Percentiles rank a stretch among this genome's conserved stretches.
These are phyloP conservation scores for Pseudohalonectria lignicola DNA, from an alignment of 2,329 filamentous ascomycete species.

Conservation along the genomic window DNA sequence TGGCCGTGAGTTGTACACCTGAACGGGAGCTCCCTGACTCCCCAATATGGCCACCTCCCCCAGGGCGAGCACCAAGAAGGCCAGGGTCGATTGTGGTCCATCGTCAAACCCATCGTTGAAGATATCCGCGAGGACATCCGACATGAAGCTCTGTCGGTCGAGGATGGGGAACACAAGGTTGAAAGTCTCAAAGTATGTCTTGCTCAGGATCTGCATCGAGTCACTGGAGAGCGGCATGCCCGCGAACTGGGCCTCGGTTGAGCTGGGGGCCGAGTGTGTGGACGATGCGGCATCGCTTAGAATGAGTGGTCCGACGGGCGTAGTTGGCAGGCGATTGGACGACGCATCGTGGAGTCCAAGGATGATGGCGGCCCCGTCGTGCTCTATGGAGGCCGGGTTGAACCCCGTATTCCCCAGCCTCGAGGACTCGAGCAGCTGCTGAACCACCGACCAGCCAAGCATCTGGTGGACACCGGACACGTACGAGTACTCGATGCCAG, in stretches of 20 bases:
- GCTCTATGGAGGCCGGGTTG: constrained; percentile 19
- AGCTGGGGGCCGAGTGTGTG: constrained; percentile 1
- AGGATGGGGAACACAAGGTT: constrained; percentile 48
- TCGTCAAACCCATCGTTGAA: constrained; percentile 37
- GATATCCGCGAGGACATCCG: constrained; percentile 31
- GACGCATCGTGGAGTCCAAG: constrained; percentile 16
- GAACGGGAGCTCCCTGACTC: constrained; percentile 31
- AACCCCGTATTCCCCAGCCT: constrained; percentile 19
- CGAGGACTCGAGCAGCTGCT: constrained; percentile 24
- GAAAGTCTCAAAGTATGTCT: constrained; percentile 47
- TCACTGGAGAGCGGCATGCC: constrained; percentile 28
- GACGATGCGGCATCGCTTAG: constrained; percentile 1
- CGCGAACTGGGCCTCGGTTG: constrained; percentile 1
- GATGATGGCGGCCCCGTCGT: constrained; percentile 23
- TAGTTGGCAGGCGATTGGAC: constrained; percentile 9
- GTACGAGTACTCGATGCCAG: constrained; percentile 17
- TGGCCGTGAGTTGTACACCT: constrained; percentile 27
- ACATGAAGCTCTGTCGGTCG: constrained; percentile 42
- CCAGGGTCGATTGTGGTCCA: constrained; percentile 37
- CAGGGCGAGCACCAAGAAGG: constrained; percentile 45
- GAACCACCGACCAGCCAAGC: constrained; percentile 35
- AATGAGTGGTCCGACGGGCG: constrained; percentile 5
- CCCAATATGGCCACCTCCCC: constrained; percentile 46
- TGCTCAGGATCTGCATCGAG: constrained; percentile 36
- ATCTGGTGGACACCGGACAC: constrained; percentile 35